phyloP scores from a whole-genome alignment of 2,329 filamentous ascomycete genomes.

The Colletotrichum cuscutae region DNA sequence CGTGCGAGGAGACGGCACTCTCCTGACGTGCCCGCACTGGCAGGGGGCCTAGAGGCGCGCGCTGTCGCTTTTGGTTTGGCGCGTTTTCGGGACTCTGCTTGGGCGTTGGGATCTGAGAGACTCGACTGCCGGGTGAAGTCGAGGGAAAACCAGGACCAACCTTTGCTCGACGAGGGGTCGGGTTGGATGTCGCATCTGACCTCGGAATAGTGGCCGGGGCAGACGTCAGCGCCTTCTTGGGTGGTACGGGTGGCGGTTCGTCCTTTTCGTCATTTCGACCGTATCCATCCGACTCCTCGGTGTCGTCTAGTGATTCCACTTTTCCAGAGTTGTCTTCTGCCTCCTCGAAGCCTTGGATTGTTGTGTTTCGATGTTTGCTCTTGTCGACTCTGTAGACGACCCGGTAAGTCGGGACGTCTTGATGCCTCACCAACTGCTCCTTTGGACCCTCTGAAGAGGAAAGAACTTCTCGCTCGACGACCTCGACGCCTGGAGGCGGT shows the following conservation, averaged over 20 bases:
- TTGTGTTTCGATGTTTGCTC: constrained; percentile 58
- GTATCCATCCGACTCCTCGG: constrained; percentile 18
- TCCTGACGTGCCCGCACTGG: constrained; percentile 35
- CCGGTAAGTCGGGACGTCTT: constrained; percentile 54
- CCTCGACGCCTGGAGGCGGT: constrained; percentile 67
- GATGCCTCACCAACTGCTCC: constrained; percentile 34
- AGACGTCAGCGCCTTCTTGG: constrained; percentile 29
- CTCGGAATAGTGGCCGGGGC: neutral
- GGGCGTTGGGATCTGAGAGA: constrained; percentile 38
- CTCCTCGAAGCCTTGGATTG: constrained; percentile 46
- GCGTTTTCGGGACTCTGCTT: constrained; percentile 44
- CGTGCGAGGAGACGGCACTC: constrained; percentile 35
- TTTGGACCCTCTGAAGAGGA: constrained; percentile 47
- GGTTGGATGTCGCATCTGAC: neutral
- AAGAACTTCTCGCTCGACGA: constrained; percentile 65
- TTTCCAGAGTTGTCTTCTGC: constrained; percentile 41
- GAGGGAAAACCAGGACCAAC: constrained; percentile 11
- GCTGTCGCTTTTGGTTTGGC: constrained; percentile 59
- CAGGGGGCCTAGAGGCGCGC: constrained; percentile 47
- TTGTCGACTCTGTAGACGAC: constrained; percentile 70
- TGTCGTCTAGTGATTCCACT: constrained; percentile 42
- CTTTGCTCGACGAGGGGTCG: constrained; percentile 19
- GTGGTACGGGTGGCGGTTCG: constrained; percentile 34
- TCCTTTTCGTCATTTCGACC: constrained; percentile 13
- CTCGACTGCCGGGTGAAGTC: constrained; percentile 4